phyloP scores from a whole-genome alignment of 306 rosid species.

The Inga laurina region DNA sequence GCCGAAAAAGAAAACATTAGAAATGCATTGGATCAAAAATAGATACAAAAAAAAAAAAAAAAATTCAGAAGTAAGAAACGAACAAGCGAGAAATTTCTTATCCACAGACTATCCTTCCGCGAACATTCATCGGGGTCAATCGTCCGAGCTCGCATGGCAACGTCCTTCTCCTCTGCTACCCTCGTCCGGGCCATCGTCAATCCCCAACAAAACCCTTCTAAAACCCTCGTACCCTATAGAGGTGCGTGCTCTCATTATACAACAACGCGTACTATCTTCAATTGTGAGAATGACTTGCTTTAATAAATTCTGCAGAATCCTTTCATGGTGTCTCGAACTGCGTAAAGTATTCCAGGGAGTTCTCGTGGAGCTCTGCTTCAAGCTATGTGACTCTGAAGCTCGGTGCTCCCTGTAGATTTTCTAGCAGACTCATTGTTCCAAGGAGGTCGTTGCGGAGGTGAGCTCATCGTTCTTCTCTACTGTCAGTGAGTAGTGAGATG shows the following conservation, averaged over 20 bases:
- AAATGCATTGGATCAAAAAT: background rate
- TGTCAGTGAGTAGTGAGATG: background rate
- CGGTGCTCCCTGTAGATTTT: slow-evolving; percentile 32
- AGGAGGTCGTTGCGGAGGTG: slow-evolving; percentile 50
- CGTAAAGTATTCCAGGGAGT: slow-evolving; percentile 41
- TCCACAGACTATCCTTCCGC: slow-evolving; percentile 35
- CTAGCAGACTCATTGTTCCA: slow-evolving; percentile 36
- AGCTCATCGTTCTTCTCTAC: slow-evolving; percentile 8
- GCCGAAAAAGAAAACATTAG: no score
- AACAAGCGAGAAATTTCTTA: slow-evolving; percentile 34
- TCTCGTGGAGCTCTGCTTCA: slow-evolving; percentile 60
- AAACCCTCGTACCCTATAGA: slow-evolving; percentile 41
- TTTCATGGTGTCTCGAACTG: slow-evolving; percentile 34
- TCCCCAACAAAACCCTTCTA: slow-evolving; percentile 44
- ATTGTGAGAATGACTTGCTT: background rate
- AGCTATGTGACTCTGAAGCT: slow-evolving; percentile 49
- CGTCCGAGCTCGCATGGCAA: slow-evolving; percentile 60
- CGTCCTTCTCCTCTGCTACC: slow-evolving; percentile 58
- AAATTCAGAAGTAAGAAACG: background rate
- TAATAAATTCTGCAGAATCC: slow-evolving; percentile 40
- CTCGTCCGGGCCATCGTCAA: slow-evolving; percentile 56
- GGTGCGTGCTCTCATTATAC: slow-evolving; percentile 31
- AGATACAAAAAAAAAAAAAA: background rate
- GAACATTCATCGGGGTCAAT: background rate
- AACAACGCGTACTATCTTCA: slow-evolving; percentile 12